A percentile compares a stretch with the other conserved stretches of the same genome.
phyloP scores from a whole-genome alignment of 805 yeast genomes.

The Maudiozyma serrabonitensis region DNA sequence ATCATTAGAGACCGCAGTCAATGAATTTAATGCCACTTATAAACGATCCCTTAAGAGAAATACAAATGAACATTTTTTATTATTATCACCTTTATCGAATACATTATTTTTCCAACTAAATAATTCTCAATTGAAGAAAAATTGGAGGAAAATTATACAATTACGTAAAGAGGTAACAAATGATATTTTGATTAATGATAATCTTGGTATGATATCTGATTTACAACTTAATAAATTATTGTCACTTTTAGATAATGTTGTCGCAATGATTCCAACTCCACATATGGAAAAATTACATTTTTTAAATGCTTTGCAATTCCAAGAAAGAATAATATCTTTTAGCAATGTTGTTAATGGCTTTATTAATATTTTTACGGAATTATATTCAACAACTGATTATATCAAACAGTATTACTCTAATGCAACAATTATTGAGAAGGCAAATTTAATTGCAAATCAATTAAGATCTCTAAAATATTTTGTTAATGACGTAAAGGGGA shows the following conservation, averaged over 20 bases:
- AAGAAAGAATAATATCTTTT: conserved; percentile 30
- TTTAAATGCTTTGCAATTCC: conserved; percentile 28
- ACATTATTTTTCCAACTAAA: conserved; percentile 47
- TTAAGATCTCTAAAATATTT: conserved; percentile 41
- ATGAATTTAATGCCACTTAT: conserved; percentile 30
- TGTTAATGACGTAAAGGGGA: conserved; percentile 37
- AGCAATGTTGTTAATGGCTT: conserved; percentile 29
- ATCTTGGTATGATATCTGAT: neutral
- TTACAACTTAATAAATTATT: conserved; percentile 13
- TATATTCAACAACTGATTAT: conserved; percentile 25
- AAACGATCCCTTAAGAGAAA: conserved; percentile 17
- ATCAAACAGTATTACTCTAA: conserved; percentile 41
- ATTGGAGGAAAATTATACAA: conserved; percentile 31
- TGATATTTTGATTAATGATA: conserved; percentile 6
- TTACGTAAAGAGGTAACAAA: conserved; percentile 14
- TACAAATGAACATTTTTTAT: conserved; percentile 29
- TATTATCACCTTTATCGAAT: conserved; percentile 51
- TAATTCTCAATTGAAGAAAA: conserved; percentile 36
- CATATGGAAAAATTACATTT: conserved; percentile 33
- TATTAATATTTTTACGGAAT: conserved; percentile 33
- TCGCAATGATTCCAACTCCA: conserved; percentile 45
- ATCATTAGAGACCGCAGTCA: conserved; percentile 4
- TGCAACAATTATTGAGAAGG: conserved; percentile 43
- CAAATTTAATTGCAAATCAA: conserved; percentile 46
- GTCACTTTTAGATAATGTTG: conserved; percentile 35